Evolutionary conservation across 208 protist genomes (phyloP).

Genomic region (Novymonas esmeraldas): DNA sequence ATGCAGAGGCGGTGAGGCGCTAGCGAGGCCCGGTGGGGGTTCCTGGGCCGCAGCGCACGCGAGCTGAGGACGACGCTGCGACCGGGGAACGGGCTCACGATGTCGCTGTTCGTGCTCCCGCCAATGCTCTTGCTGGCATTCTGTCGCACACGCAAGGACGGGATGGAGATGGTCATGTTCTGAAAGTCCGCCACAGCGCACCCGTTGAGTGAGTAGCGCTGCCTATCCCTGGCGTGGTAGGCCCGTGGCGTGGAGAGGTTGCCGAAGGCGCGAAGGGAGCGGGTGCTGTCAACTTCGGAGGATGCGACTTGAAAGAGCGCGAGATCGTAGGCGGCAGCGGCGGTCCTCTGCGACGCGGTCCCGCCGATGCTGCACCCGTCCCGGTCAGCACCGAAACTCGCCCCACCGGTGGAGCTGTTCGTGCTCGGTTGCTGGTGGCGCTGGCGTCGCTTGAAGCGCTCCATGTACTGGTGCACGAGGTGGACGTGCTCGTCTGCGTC

Average conservation of each 20-base stretch:
- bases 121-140: not conserved
- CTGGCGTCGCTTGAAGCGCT: not conserved
- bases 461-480: not conserved
- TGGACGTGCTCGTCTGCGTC: slow-evolving; percentile 2
- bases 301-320: not conserved
- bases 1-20: too few species aligned
- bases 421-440: not conserved
- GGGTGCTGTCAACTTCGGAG: not conserved
- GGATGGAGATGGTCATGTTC: not conserved
- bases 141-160: not conserved
- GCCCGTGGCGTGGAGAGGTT: not conserved
- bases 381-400: not conserved
- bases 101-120: not conserved
- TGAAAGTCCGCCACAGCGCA: not conserved
- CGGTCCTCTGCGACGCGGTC: not conserved
- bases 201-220: not conserved
- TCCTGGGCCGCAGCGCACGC: too few species aligned
- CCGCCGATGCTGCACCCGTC: not conserved
- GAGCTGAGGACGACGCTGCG: too few species aligned
- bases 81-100: too few species aligned
- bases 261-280: not conserved
- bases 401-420: not conserved
- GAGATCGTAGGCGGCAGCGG: not conserved
- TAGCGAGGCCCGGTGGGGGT: too few species aligned
- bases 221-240: not conserved